phyloP scores from a whole-genome alignment of 768 basidiomycete species.

The Tricholoma terreum region DNA sequence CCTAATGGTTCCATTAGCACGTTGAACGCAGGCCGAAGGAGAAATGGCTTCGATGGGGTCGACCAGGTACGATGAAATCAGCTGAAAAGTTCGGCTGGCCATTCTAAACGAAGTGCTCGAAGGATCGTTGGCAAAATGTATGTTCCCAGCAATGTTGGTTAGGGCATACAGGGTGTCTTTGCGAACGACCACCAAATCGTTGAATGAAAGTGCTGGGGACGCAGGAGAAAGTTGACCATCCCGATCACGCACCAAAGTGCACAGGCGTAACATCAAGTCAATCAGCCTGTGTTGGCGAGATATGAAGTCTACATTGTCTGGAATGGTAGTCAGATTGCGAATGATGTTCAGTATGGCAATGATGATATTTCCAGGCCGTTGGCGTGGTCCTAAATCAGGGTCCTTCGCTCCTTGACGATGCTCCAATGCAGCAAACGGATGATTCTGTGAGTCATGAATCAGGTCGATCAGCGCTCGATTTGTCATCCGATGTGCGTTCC shows the following conservation, averaged over 20 bases:
- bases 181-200: slow-evolving; percentile 69
- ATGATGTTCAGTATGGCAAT: slow-evolving; percentile 75
- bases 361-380: slow-evolving; percentile 66
- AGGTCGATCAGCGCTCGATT: slow-evolving; percentile 61
- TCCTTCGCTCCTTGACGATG: slow-evolving; percentile 49
- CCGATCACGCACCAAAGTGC: slow-evolving; percentile 40
- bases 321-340: slow-evolving; percentile 77
- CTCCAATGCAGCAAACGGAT: slow-evolving; percentile 58
- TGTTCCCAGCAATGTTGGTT: slow-evolving; percentile 51
- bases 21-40: slow-evolving; percentile 57
- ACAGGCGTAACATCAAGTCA: slow-evolving; percentile 67
- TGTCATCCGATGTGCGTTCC: slow-evolving; percentile 46
- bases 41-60: slow-evolving; percentile 66
- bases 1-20: slow-evolving; percentile 38
- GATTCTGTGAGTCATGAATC: slow-evolving; percentile 53
- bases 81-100: slow-evolving; percentile 56
- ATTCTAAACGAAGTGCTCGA: slow-evolving; percentile 44
- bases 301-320: slow-evolving; percentile 68
- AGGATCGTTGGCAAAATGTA: slow-evolving; percentile 46
- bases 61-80: slow-evolving; percentile 72
- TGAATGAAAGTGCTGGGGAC: slow-evolving; percentile 61
- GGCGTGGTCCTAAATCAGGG: slow-evolving; percentile 50
- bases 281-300: slow-evolving; percentile 62
- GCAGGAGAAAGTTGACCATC: slow-evolving; percentile 37
- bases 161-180: slow-evolving; percentile 76